Percentiles rank a stretch among this genome's conserved stretches.
These are phyloP conservation scores for Cicer pinnatifidum DNA, from an alignment of 306 rosid genomes.

Conservation along the genomic window DNA sequence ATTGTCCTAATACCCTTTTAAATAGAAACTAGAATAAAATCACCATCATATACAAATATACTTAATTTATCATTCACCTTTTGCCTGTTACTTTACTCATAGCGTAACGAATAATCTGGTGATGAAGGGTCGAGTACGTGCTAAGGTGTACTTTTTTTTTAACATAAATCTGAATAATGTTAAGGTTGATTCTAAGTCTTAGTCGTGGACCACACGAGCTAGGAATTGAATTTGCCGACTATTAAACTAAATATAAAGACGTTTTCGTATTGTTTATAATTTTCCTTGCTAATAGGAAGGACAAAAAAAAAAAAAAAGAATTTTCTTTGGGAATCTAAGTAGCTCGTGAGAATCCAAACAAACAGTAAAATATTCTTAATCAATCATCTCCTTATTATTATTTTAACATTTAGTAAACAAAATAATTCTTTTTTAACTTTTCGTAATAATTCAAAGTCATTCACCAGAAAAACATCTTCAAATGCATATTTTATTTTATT, in stretches of 20 bases:
- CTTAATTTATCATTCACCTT: too few relatives aligned
- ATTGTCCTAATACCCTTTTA: too few relatives aligned
- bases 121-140: conserved; percentile 2
- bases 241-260: conserved; percentile 12
- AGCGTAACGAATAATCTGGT: not conserved
- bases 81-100: not conserved
- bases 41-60: too few relatives aligned
- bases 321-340: not conserved
- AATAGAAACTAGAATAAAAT: too few relatives aligned
- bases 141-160: not conserved
- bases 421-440: conserved; percentile 3
- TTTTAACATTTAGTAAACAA: conserved; percentile 1
- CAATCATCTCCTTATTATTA: conserved; percentile 9
- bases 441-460: conserved; percentile 35
- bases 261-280: not conserved
- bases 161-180: not conserved
- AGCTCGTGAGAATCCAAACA: conserved; percentile 23
- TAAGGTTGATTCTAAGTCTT: conserved; percentile 16
- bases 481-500: not conserved
- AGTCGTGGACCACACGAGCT: conserved; percentile 1
- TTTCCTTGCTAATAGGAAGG: not conserved
- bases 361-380: conserved; percentile 21
- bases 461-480: not conserved
- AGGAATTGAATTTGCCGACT: not conserved
- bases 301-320: not conserved